Conservation (phyloP, 345 rosid genomes). For the Salix exigua region DNA sequence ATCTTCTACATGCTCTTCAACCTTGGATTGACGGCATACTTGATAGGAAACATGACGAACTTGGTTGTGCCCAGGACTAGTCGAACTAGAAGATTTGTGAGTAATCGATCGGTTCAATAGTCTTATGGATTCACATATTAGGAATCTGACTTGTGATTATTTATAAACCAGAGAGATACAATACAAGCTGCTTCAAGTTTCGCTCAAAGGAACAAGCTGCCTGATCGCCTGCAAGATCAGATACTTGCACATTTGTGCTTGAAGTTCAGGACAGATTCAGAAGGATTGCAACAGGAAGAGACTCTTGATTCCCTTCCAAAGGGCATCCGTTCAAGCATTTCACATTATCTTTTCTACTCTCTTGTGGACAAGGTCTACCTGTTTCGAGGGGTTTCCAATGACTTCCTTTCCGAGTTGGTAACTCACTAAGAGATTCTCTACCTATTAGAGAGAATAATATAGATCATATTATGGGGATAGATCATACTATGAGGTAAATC, state of each 20-base stretch:
- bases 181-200: constrained; percentile 34
- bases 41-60: constrained; percentile 98
- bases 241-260: constrained; percentile 31
- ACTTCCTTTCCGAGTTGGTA: constrained; percentile 32
- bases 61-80: constrained; percentile 95
- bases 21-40: constrained; percentile 82
- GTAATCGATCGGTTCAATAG: constrained; percentile 17
- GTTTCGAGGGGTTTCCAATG: constrained; percentile 26
- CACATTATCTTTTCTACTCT: constrained; percentile 30
- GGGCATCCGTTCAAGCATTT: constrained; percentile 35
- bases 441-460: no score
- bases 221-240: constrained; percentile 30
- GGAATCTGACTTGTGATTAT: not conserved
- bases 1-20: constrained; percentile 90
- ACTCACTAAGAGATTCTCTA: not conserved
- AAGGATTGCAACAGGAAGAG: constrained; percentile 33
- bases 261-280: constrained; percentile 35
- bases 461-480: no score
- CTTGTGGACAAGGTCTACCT: constrained; percentile 28
- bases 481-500: no score
- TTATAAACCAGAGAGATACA: constrained; percentile 24
- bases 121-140: not conserved
- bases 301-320: constrained; percentile 35
- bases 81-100: constrained; percentile 84
- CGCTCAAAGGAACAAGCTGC: constrained; percentile 30